Evolutionary conservation across 2,329 filamentous ascomycete species (phyloP).

Genomic region (Neurospora sp.): DNA sequence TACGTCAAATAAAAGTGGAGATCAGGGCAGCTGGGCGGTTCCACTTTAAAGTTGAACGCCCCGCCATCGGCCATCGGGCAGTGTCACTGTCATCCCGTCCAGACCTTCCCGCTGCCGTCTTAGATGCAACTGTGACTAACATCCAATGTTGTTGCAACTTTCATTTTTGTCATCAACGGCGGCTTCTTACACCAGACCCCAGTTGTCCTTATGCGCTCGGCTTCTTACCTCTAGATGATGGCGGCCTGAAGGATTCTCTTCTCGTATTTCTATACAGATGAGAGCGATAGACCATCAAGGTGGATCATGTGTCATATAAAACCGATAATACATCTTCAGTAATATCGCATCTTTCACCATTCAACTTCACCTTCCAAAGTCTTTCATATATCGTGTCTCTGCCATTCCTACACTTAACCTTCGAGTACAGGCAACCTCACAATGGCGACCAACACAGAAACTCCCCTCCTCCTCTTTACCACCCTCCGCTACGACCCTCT

Average conservation of each 20-base stretch:
- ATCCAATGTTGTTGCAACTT: no score
- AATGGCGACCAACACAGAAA: slow-evolving; percentile 16
- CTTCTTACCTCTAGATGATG: no score
- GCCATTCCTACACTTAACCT: background rate
- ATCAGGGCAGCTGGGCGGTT: background rate
- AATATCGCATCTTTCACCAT: background rate
- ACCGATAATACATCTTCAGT: background rate
- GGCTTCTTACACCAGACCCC: background rate
- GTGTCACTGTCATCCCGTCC: background rate
- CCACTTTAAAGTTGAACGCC: background rate
- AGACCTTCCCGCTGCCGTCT: background rate
- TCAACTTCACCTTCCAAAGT: background rate
- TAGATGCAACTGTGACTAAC: background rate
- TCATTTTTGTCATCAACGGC: background rate
- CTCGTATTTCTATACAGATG: background rate
- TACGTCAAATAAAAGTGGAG: background rate
- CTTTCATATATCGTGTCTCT: background rate
- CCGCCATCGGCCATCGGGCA: background rate
- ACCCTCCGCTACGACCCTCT: slow-evolving; percentile 61
- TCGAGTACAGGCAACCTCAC: background rate
- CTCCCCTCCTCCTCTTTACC: slow-evolving; percentile 52
- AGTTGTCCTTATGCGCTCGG: no score
- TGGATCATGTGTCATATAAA: background rate
- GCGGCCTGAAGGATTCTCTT: no score
- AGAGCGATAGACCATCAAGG: background rate